Conservation (phyloP, 2,329 filamentous ascomycete genomes). For the Nemania sp. region DNA sequence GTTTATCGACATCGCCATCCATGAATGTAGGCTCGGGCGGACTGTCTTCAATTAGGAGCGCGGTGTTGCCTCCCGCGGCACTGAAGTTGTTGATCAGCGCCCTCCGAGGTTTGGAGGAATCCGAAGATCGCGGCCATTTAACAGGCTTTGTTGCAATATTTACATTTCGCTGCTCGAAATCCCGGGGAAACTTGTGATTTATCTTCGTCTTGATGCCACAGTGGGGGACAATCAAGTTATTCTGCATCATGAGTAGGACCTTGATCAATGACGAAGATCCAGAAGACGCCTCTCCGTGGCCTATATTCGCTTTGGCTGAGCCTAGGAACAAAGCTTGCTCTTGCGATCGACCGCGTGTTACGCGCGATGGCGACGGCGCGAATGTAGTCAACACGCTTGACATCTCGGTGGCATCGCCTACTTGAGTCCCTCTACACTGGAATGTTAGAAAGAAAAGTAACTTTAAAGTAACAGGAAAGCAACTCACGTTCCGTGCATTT, state of each 20-base stretch:
- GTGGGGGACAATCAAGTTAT: slow-evolving; percentile 49
- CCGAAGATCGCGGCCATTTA: not conserved
- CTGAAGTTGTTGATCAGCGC: slow-evolving; percentile 50
- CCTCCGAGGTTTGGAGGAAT: slow-evolving; percentile 34
- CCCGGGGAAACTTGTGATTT: slow-evolving; percentile 41
- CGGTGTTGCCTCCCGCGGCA: slow-evolving; percentile 52
- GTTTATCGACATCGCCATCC: not conserved
- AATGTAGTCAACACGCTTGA: slow-evolving; percentile 62
- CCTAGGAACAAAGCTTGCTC: slow-evolving; percentile 49
- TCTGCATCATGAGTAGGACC: slow-evolving; percentile 31
- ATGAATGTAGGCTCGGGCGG: not conserved
- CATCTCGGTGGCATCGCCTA: slow-evolving; percentile 69
- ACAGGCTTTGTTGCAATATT: slow-evolving; percentile 43
- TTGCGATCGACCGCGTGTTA: not conserved
- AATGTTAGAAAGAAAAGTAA: too few species aligned
- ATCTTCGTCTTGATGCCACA: slow-evolving; percentile 47
- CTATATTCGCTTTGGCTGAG: slow-evolving; percentile 51
- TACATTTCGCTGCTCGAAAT: slow-evolving; percentile 42
- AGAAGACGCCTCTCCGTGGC: slow-evolving; percentile 48
- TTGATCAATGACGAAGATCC: slow-evolving; percentile 34
- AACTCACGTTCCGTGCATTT: slow-evolving; percentile 75
- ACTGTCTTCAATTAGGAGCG: slow-evolving; percentile 29
- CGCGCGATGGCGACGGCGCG: slow-evolving; percentile 49
- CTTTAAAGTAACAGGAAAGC: too few species aligned
- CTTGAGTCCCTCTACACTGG: slow-evolving; percentile 71